Evolutionary conservation across 495 filamentous ascomycete genomes (phyloP), one percentile per base, ranked within the genome.

Genomic region (Xylaria sp.): DNA sequence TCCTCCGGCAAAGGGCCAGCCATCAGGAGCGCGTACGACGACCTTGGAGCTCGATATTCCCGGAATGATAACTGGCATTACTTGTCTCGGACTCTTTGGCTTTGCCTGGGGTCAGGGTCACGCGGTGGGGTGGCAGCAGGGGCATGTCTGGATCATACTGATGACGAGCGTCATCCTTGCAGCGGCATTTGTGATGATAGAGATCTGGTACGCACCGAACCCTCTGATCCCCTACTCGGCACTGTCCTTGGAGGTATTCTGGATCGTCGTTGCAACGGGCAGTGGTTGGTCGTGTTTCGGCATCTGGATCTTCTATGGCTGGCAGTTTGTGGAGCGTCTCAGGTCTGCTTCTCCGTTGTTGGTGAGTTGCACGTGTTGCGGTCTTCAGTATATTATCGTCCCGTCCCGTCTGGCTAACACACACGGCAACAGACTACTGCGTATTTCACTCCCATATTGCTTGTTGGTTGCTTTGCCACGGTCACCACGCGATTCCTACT

Each of bases 271-370:
- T 0, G 83, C 82, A 61, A 81, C 87, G 29, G 84, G 85, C 1
- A 78, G 73, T 15, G 88, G 87, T 2, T 91, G 89, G 90, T 82
- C 82, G 44, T 83, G 80, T 64, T 90, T 90, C 69, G 88, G 88
- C 24, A 88, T 90, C 57, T 83, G 85, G 75, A 76, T 85, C 46
- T 88, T 82, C 75, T 90, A 90, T 72, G 79, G 80, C 26, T 89
- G 81, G 69, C 81, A 85, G 44, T 88, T 90, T 71, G 72, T 90
- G 48, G 81, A 86, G 63, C 79, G 78, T 14, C 78, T 89, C 46
- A 82, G 84, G 8, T 82, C 79, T 0, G 72, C 81, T 61, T 75
- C 82, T 37, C 84, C 86, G 0, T 77, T 91, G 37, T 55, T 86
- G 24, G 80, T 85, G 19, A 77, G 81, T 24, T 75, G 75, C 0